Evolutionary conservation across 257 asterid species (phyloP).

Genomic region (Nicotiana sylvestris): DNA sequence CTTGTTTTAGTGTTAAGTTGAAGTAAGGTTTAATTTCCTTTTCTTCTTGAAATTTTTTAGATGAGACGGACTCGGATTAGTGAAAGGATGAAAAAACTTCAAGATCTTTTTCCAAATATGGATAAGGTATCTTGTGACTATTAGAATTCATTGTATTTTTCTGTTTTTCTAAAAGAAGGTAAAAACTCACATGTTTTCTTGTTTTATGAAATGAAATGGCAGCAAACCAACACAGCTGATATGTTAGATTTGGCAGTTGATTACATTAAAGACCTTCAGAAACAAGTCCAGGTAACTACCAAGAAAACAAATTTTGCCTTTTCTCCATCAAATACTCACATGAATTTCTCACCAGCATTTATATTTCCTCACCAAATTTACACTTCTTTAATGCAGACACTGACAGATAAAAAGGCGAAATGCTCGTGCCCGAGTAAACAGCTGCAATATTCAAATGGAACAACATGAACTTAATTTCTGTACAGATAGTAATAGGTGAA

Average conservation of each 20-base stretch:
- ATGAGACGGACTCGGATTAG: constrained; percentile 74
- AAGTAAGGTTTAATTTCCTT: background rate
- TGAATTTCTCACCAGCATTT: constrained; percentile 32
- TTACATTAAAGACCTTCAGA: constrained; percentile 78
- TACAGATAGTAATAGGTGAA: constrained; percentile 10
- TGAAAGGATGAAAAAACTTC: constrained; percentile 82
- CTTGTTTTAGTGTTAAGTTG: background rate
- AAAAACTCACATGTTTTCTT: background rate
- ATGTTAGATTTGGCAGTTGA: constrained; percentile 90
- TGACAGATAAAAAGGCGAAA: constrained; percentile 54
- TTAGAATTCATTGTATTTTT: background rate
- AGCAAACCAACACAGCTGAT: constrained; percentile 91
- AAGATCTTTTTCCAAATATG: constrained; percentile 80
- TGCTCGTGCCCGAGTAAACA: constrained; percentile 46
- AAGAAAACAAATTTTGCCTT: background rate
- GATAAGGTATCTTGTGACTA: constrained; percentile 55
- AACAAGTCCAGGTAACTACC: constrained; percentile 55
- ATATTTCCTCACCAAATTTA: background rate
- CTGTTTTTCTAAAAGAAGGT: background rate
- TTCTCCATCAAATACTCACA: constrained; percentile 19
- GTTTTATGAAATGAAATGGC: constrained; percentile 16
- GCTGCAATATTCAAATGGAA: constrained; percentile 6
- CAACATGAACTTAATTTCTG: background rate
- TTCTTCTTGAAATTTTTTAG: constrained; percentile 22
- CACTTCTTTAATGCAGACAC: constrained; percentile 38